These are phyloP conservation scores for Nicotiana otophora DNA, from an alignment of 257 asterid species.

Conservation along the genomic window DNA sequence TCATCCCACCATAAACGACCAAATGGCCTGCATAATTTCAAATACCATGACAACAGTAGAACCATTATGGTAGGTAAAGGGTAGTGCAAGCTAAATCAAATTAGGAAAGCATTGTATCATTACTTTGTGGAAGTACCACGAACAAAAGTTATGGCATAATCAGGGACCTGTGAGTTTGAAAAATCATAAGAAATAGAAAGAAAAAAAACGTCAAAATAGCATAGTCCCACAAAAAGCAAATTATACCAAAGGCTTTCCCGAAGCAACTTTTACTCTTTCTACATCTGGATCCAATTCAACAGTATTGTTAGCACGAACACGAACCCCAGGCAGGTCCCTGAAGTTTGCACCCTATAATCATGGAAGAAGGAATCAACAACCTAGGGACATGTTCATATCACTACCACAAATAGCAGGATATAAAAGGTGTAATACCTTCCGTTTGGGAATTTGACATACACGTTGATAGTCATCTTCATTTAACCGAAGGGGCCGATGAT, in stretches of 20 bases:
- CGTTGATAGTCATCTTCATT: constrained; percentile 68
- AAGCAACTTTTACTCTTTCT: constrained; percentile 35
- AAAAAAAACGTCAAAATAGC: background rate
- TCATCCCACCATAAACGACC: constrained; percentile 94
- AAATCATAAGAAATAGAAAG: background rate
- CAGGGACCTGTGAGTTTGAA: constrained; percentile 55
- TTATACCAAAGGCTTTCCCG: constrained; percentile 87
- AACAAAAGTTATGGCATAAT: constrained; percentile 65
- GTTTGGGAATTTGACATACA: constrained; percentile 54
- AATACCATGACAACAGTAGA: background rate
- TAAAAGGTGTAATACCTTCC: constrained; percentile 42
- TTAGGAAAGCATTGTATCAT: background rate
- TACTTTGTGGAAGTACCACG: constrained; percentile 69
- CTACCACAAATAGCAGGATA: background rate
- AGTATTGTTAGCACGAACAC: constrained; percentile 48
- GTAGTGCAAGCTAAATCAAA: background rate
- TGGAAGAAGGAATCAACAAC: background rate
- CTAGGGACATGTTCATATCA: background rate
- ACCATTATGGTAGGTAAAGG: background rate
- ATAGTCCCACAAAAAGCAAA: background rate
- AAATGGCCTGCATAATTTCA: constrained; percentile 56
- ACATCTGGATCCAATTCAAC: constrained; percentile 64
- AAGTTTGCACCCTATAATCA: constrained; percentile 72
- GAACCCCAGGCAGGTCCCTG: constrained; percentile 59
- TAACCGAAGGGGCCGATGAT: constrained; percentile 59